Base-by-base conservation (phyloP, 2,329 filamentous ascomycete species). In the Aspergillus quadrilineatus region DNA sequence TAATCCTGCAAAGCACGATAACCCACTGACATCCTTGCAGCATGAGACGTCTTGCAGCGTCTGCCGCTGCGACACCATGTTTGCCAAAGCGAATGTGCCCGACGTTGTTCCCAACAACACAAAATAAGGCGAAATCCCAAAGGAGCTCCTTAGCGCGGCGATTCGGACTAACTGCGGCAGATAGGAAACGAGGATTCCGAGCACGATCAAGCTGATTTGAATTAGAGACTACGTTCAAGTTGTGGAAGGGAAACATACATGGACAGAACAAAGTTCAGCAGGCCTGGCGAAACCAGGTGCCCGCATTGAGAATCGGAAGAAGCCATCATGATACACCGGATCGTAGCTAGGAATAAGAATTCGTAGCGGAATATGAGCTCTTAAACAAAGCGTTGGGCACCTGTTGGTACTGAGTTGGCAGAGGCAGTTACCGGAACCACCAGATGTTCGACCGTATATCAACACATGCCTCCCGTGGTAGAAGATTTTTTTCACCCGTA, bases 101-200 rank as follows among this genome's bases (percentile, higher is more conserved):
- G 91, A 95, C 1, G 93, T 93, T 28, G 89, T 90, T 58, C 94
- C 94, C n/a, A 99, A 85, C 1, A 97, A 84, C 62, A 99, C 87
- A 70, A 96, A 99, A 75, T 93, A 94, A 7, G 94, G 93, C 30
- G 92, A 97, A 60, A 99, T 92, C 60, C 94, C 94, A 73, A 96
- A 93, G 22, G 93, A 95, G 12, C 90, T 94, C 59, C 87, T 85
- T 54, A 92, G 85, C 41, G 84, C 80, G 64, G 96, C 90, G 75
- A 99, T 97, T 68, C 94, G 91, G 73, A 89, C 84, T 75, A 97
- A 93, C 72, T 99, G 94, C 0, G 94, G 94, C 2, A 97, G 82
- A 77, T 99, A 99, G 34, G 93, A 97, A 57, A 96, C 78, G 60
- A 97, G 80, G 66, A 97, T 92, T 56, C 93, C 93, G 65, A 96